A percentile compares a stretch with the other conserved stretches of the same genome.
phyloP scores from a whole-genome alignment of 352 stramenopile genomes.

The Peronosclerospora sorghi region DNA sequence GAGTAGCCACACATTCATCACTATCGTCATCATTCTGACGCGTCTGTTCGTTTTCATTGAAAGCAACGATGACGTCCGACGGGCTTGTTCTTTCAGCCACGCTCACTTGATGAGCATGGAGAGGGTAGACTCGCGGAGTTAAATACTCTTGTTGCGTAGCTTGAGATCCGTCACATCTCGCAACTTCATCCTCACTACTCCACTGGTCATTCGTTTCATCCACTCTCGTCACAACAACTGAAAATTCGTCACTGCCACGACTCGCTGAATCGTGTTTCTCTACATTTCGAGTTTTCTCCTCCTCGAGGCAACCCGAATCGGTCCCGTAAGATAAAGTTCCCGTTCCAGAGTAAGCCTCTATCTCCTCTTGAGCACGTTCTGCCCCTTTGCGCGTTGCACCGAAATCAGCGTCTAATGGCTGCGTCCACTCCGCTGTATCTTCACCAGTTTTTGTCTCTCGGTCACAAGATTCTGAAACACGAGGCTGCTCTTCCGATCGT shows the following conservation, averaged over 20 bases:
- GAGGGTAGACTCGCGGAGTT: constrained; percentile 15
- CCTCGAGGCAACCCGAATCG: no score
- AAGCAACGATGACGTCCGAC: background rate
- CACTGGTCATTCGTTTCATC: constrained; percentile 1
- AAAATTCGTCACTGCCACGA: background rate
- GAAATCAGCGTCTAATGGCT: constrained; percentile 26
- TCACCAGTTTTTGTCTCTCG: constrained; percentile 15
- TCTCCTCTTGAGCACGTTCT: constrained; percentile 7
- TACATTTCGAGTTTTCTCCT: no score
- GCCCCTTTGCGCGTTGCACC: constrained; percentile 8
- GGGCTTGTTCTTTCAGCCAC: background rate
- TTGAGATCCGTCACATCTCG: constrained; percentile 17
- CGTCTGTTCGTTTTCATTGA: background rate
- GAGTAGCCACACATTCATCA: constrained; percentile 38
- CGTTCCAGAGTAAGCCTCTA: constrained; percentile 10
- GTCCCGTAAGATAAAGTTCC: constrained; percentile 4
- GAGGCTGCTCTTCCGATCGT: constrained; percentile 1
- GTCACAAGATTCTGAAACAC: constrained; percentile 9
- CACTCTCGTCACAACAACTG: background rate
- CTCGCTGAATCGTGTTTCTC: background rate
- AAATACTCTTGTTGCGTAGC: constrained; percentile 16
- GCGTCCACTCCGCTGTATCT: constrained; percentile 29
- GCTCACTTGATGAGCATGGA: constrained; percentile 1
- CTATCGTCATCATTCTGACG: constrained; percentile 15
- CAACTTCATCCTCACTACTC: constrained; percentile 11